Conservation (phyloP, 805 yeast genomes). For the Ogataea populi-albae region DNA sequence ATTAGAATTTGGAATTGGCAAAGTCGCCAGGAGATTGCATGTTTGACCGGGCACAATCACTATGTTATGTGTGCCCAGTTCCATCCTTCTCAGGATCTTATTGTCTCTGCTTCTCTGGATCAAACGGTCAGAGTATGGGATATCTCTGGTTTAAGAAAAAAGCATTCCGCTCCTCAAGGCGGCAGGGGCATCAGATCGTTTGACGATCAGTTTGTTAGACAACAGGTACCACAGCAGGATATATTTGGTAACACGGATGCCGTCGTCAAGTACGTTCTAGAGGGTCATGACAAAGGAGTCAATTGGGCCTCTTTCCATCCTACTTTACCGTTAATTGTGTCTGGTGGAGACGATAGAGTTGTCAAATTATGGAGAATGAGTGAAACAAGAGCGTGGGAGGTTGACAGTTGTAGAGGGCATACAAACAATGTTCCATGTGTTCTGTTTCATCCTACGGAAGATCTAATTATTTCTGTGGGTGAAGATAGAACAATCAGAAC, state of each 20-base stretch:
- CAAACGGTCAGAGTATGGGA: slow-evolving; percentile 99
- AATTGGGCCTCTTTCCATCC: slow-evolving; percentile 99
- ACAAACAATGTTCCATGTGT: slow-evolving; percentile 89
- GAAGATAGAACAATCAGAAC: slow-evolving; percentile 95
- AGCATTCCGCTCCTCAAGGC: slow-evolving; percentile 73
- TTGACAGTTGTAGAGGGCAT: slow-evolving; percentile 97
- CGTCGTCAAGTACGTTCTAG: slow-evolving; percentile 89
- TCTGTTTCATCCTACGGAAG: slow-evolving; percentile 90
- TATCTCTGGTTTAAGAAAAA: slow-evolving; percentile 89
- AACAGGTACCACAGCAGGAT: slow-evolving; percentile 80
- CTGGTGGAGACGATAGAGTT: slow-evolving; percentile 94
- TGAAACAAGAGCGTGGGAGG: slow-evolving; percentile 98
- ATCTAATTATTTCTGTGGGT: slow-evolving; percentile 85
- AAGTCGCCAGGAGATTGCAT: slow-evolving; percentile 94
- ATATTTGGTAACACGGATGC: slow-evolving; percentile 94
- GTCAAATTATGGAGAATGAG: slow-evolving; percentile 97
- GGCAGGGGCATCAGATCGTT: slow-evolving; percentile 38
- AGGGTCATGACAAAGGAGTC: slow-evolving; percentile 98
- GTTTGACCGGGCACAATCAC: slow-evolving; percentile 96
- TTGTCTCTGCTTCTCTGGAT: slow-evolving; percentile 94
- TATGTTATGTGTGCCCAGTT: slow-evolving; percentile 98
- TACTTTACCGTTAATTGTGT: slow-evolving; percentile 87
- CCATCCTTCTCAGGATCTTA: slow-evolving; percentile 92
- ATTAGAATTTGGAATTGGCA: slow-evolving; percentile 99
- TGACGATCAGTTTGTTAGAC: slow-evolving; percentile 51